Evolutionary conservation across 768 basidiomycete species (phyloP), one percentile per base, ranked within the genome.

Genomic region (Pilatotrama ljubarskyi): DNA sequence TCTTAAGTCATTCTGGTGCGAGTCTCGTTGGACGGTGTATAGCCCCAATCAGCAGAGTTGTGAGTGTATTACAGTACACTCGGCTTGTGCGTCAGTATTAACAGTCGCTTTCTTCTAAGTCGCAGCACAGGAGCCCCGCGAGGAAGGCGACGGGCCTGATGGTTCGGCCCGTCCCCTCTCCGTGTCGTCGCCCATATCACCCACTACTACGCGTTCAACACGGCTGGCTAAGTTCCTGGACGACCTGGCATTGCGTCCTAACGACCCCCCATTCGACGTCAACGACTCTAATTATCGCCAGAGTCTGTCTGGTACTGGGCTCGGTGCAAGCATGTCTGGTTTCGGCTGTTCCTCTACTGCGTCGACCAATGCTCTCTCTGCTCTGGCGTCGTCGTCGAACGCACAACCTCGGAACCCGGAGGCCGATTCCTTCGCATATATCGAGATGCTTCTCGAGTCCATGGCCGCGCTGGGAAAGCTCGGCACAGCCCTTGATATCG

Each of bases 1-100:
- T 74, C 84, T 99, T 60, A 97, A 96, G 69, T 92, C 90, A 0
- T 96, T 94, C 72, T 97, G 95, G 86, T 95, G 93, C 69, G 96
- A 98, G 65, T 83, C 87, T 5, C 85, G 96, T 29, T 99, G 97
- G 97, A 79, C 85, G 17, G 75, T 90, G 0, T 98, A 97, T 71
- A 75, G 81, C 11, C 86, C 88, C 0, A 88, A 89, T 53, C 97
- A 98, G 70, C 82, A 85, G 55, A 73, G 75, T 11, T 81, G 95
- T 95, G 68, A 75, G 91, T 76, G n/a, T n/a, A n/a, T n/a, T n/a
- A n/a, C n/a, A n/a, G n/a, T n/a, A n/a, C n/a, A n/a, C n/a, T n/a
- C n/a, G n/a, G n/a, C n/a, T n/a, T n/a, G n/a, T n/a, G n/a, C n/a
- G n/a, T n/a, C n/a, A n/a, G n/a, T n/a, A n/a, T n/a, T n/a, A n/a